Evolutionary conservation across 352 stramenopile genomes (phyloP).

Genomic region (Globisporangium iwayamae): DNA sequence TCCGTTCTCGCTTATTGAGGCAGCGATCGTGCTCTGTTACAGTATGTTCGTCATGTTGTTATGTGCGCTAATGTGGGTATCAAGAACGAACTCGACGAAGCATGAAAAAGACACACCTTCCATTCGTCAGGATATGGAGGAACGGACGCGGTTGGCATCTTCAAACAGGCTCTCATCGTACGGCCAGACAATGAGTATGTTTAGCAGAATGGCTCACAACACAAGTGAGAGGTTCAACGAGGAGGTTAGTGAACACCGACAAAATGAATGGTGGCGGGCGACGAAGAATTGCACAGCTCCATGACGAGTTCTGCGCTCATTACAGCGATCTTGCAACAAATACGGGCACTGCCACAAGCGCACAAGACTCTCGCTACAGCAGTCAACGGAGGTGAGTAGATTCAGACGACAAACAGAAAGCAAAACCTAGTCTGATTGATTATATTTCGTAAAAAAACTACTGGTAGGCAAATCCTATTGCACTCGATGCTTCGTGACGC

Average conservation of each 20-base stretch:
- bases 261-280: too few species aligned
- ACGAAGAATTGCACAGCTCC: neutral
- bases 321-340: too few species aligned
- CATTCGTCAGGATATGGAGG: neutral
- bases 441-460: conserved; percentile 4
- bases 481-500: neutral
- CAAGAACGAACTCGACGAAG: neutral
- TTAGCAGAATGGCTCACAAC: neutral
- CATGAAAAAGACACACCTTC: neutral
- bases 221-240: neutral
- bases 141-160: neutral
- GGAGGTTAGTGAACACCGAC: neutral
- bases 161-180: neutral
- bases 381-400: neutral
- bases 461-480: conserved; percentile 1
- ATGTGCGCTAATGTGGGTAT: neutral
- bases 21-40: conserved; percentile 3
- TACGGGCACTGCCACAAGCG: neutral
- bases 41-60: neutral
- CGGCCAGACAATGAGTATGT: neutral
- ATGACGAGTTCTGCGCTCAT: neutral
- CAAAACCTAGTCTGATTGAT: neutral
- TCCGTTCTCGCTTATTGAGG: neutral
- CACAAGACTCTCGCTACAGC: too few species aligned
- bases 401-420: neutral